Evolutionary conservation across 2,329 filamentous ascomycete species (phyloP), one percentile per base, ranked within the genome.

Genomic region (Ophiostoma montium): DNA sequence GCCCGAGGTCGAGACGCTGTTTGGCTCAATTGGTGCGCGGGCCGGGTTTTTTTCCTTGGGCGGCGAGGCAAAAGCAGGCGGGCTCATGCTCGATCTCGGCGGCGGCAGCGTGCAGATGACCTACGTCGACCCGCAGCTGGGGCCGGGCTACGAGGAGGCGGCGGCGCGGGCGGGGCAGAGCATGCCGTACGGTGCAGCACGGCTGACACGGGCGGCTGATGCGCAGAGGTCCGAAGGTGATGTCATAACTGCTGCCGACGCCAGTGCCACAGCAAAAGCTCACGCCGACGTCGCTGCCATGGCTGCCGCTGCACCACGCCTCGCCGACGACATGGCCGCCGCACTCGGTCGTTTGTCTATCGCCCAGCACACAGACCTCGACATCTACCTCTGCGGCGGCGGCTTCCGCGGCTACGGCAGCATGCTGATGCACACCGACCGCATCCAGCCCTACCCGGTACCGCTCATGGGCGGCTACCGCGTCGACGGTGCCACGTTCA

Each of bases 321-420:
- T 92, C 47, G 65, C 70, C 15, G 57, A 58, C 5, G 72, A 75
- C 35, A 75, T 92, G 62, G 68, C 67, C 38, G 63, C 68, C 11
- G 80, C 84, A 1, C 84, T 85, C 51, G 62, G 66, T 15, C 65
- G 64, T n/a, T 61, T 81, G 27, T n/a, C n/a, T n/a, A n/a, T n/a
- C n/a, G n/a, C n/a, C n/a, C n/a, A n/a, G n/a, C n/a, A n/a, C 67
- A 70, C 54, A 56, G 58, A 74, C 5, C 70, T 88, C 50, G 78
- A 83, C 32, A 70, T 95, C 9, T 95, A 89, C 61, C 78, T 95
- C 50, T 94, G 85, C 54, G 89, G 89, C 39, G 89, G 89, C 21
- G 89, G 89, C 0, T 94, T 95, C 61, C 73, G 89, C 33, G 89
- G 89, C 15, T 95, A 94, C 71, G 89, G 88, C 7, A 94, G 86